These are phyloP conservation scores for Stephanodiscus minutulus DNA, from an alignment of 108 stramenopile species.

Conservation along the genomic window DNA sequence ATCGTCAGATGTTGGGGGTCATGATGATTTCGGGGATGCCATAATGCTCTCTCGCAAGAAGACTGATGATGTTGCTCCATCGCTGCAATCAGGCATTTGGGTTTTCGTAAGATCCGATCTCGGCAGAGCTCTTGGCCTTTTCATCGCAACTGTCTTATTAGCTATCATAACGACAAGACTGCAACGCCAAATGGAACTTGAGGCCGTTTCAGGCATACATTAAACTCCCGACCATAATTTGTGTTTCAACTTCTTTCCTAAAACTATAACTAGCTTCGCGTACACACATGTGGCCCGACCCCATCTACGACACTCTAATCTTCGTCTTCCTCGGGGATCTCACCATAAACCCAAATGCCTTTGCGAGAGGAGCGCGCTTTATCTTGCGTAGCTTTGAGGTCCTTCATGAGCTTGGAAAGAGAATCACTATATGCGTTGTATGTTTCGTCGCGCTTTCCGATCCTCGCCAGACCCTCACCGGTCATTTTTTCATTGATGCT, in stretches of 20 bases:
- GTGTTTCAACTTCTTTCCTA: background rate
- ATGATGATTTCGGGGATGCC: constrained; percentile 2
- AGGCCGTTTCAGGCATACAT: constrained; percentile 13
- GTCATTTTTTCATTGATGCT: constrained; percentile 81
- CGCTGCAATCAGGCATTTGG: constrained; percentile 19
- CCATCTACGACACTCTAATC: constrained; percentile 18
- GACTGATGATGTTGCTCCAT: constrained; percentile 5
- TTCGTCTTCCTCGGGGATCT: constrained; percentile 88
- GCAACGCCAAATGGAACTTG: constrained; percentile 43
- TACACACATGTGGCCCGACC: background rate
- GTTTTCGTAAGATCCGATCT: constrained; percentile 33
- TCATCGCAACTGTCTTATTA: constrained; percentile 37
- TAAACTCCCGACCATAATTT: too few species aligned
- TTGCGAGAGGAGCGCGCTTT: constrained; percentile 69
- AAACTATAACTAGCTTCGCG: background rate
- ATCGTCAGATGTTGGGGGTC: background rate
- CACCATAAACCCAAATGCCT: constrained; percentile 93
- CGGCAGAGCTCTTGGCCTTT: constrained; percentile 23
- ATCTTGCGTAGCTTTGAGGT: constrained; percentile 71
- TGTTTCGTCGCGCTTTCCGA: constrained; percentile 59
- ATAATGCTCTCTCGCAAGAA: constrained; percentile 8
- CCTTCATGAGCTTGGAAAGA: constrained; percentile 59
- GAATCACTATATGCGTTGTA: constrained; percentile 49
- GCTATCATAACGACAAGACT: constrained; percentile 30
- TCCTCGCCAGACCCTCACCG: constrained; percentile 71